A percentile compares a stretch with the other conserved stretches of the same genome.
phyloP scores from a whole-genome alignment of 352 stramenopile genomes.

The Elongisporangium anandrum region DNA sequence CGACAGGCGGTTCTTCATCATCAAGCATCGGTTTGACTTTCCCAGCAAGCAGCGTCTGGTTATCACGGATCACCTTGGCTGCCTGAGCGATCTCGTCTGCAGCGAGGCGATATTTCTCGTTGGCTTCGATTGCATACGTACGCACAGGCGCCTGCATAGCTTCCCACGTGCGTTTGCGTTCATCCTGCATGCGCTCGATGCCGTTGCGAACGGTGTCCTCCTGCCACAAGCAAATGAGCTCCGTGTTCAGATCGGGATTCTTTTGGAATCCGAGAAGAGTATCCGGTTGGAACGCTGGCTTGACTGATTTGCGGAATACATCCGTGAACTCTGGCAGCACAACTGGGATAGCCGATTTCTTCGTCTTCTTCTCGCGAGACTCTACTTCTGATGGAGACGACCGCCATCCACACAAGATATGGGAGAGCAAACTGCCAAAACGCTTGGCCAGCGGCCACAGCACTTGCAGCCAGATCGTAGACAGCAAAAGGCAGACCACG shows the following conservation, averaged over 20 bases:
- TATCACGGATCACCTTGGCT: conserved; percentile 10
- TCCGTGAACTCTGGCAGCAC: conserved; percentile 40
- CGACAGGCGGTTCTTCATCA: background rate
- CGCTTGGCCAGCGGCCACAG: conserved; percentile 18
- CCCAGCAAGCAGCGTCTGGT: background rate
- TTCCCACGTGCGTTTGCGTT: conserved; percentile 60
- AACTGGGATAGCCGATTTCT: conserved; percentile 8
- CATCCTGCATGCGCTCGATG: conserved; percentile 18
- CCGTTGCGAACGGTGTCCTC: conserved; percentile 32
- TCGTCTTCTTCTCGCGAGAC: conserved; percentile 5
- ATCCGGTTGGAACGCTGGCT: conserved; percentile 20
- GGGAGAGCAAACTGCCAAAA: background rate
- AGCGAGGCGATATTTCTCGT: conserved; percentile 42
- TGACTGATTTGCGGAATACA: conserved; percentile 33
- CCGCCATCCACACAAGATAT: conserved; percentile 2
- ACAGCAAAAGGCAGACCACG: conserved; percentile 26
- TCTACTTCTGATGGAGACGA: background rate
- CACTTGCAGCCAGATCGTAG: conserved; percentile 22
- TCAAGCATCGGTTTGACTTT: conserved; percentile 10
- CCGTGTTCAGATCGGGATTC: conserved; percentile 19
- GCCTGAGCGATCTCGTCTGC: conserved; percentile 17
- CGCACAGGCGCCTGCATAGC: conserved; percentile 54
- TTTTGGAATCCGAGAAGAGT: conserved; percentile 26
- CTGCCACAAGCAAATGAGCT: conserved; percentile 60
- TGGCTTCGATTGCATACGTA: conserved; percentile 57